Percentiles rank a stretch among this genome's conserved stretches.
Evolutionary conservation across 805 yeast species (phyloP).

Genomic region (Wickerhamiella qilinensis): DNA sequence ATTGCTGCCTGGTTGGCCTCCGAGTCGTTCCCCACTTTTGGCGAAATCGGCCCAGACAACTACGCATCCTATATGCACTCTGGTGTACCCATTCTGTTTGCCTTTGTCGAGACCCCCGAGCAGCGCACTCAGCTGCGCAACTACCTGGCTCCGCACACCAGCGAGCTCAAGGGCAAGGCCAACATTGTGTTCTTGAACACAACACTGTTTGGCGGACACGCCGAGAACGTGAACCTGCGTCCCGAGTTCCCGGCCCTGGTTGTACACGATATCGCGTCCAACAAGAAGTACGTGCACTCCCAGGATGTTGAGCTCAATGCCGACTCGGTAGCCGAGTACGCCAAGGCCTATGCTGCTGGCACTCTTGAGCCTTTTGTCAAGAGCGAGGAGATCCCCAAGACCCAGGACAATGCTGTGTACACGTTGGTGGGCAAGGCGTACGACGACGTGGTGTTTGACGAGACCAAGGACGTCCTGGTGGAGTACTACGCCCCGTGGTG

Average conservation of each 20-base stretch:
- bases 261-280: constrained; percentile 53
- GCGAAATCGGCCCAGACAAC: constrained; percentile 71
- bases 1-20: constrained; percentile 34
- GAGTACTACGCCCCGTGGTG: constrained; percentile 83
- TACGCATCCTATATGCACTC: constrained; percentile 60
- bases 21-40: constrained; percentile 70
- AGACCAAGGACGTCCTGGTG: constrained; percentile 58
- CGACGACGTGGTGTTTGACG: constrained; percentile 44
- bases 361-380: constrained; percentile 56
- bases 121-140: constrained; percentile 43
- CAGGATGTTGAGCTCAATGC: constrained; percentile 40
- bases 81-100: constrained; percentile 69
- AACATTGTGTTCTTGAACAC: constrained; percentile 87
- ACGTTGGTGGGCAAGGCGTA: constrained; percentile 76
- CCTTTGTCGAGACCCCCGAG: constrained; percentile 58
- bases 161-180: constrained; percentile 59
- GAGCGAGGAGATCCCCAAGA: constrained; percentile 74
- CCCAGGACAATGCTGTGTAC: constrained; percentile 53
- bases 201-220: constrained; percentile 64
- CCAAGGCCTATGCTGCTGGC: constrained; percentile 48
- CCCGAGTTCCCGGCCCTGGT: constrained; percentile 73
- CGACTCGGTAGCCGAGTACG: constrained; percentile 41
- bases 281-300: constrained; percentile 62
- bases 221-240: constrained; percentile 70
- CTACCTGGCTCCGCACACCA: constrained; percentile 46